Conservation (phyloP, 31 red algal species). For the Odonthalia washingtoniensis region DNA sequence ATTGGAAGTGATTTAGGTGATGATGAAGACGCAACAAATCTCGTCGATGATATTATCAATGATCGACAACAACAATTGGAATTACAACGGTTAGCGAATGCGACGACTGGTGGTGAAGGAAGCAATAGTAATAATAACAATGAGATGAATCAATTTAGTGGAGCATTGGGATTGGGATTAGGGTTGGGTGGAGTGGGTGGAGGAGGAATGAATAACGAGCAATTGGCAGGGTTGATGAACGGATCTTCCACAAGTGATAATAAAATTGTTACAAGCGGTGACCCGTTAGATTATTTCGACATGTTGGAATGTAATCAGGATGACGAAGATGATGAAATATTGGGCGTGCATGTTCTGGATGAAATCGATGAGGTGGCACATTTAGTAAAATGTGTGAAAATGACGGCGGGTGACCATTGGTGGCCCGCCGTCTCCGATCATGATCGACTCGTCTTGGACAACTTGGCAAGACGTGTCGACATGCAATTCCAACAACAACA, state of each 20-base stretch:
- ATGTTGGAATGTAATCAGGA: constrained; percentile 55
- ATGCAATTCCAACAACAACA: constrained; percentile 2
- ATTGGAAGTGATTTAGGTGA: constrained; percentile 61
- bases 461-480: constrained; percentile 40
- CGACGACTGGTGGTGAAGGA: no score
- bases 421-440: constrained; percentile 50
- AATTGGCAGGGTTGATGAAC: no score
- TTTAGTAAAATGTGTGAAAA: constrained; percentile 53
- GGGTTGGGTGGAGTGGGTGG: no score
- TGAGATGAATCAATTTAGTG: no score
- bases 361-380: constrained; percentile 62
- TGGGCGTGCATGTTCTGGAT: constrained; percentile 35
- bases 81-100: constrained; percentile 49
- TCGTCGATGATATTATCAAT: constrained; percentile 22
- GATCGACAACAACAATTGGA: constrained; percentile 10
- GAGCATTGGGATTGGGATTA: no score
- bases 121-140: no score
- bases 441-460: constrained; percentile 49
- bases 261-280: no score
- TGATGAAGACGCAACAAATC: constrained; percentile 64
- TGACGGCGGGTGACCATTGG: constrained; percentile 42
- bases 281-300: no score
- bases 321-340: constrained; percentile 63
- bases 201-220: no score
- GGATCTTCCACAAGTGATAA: no score